Conservation (phyloP, 768 basidiomycete species). For the Piloderma croceum region DNA sequence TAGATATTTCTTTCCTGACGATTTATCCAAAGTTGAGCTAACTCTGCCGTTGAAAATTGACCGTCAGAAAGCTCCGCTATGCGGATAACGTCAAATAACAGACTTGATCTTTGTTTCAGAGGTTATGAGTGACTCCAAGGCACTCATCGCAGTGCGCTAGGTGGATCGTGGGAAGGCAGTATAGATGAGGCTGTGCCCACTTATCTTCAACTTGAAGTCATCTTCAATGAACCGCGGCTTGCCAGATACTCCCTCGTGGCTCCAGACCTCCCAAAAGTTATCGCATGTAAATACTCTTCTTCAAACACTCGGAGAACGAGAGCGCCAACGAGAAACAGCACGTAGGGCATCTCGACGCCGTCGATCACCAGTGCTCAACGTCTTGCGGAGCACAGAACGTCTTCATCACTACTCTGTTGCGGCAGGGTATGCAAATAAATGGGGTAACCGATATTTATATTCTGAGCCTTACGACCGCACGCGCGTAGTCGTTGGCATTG, state of each 20-base stretch:
- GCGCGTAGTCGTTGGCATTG: constrained; percentile 48
- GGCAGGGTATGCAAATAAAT: constrained; percentile 41
- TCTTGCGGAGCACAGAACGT: constrained; percentile 5
- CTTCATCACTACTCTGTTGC: constrained; percentile 50
- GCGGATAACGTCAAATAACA: constrained; percentile 1
- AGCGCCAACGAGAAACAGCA: constrained; percentile 27
- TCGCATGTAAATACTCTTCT: constrained; percentile 28
- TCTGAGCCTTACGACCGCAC: constrained; percentile 81
- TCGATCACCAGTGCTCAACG: constrained; percentile 14
- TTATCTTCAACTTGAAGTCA: no score
- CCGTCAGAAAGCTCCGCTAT: not conserved
- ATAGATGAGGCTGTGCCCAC: no score
- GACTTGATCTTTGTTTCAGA: constrained; percentile 49
- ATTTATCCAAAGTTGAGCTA: constrained; percentile 74
- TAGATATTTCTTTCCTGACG: constrained; percentile 63
- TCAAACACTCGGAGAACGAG: constrained; percentile 31
- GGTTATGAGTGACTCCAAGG: constrained; percentile 37
- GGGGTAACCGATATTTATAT: constrained; percentile 65
- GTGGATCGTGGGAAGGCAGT: no score
- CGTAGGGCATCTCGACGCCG: constrained; percentile 18
- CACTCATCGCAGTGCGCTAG: constrained; percentile 22
- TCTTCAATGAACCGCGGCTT: no score
- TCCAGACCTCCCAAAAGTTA: constrained; percentile 17
- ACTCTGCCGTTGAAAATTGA: constrained; percentile 43
- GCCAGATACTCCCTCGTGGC: constrained; percentile 29